phyloP scores from a whole-genome alignment of 148 eudicot genomes.

The Diospyros lotus region DNA sequence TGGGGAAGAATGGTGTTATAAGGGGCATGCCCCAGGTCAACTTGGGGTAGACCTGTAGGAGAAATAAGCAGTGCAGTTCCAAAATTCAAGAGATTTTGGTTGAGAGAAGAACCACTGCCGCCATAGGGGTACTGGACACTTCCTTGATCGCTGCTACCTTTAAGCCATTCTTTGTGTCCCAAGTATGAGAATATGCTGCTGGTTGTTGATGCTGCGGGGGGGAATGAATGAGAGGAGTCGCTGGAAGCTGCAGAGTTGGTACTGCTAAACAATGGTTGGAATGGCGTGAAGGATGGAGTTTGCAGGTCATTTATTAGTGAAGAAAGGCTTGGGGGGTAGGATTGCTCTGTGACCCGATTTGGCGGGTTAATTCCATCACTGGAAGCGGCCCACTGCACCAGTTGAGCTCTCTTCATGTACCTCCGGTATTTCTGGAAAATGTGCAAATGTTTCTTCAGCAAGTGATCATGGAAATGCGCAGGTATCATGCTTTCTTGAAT shows the following conservation, averaged over 20 bases:
- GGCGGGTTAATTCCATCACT: not conserved
- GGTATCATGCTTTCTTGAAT: too few species aligned
- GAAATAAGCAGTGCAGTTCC: not conserved
- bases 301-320: not conserved
- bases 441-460: too few species aligned
- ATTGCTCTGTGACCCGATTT: not conserved
- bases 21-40: too few species aligned
- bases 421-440: not conserved
- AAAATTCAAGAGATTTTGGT: not conserved
- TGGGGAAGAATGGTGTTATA: too few species aligned
- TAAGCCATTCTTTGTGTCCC: not conserved
- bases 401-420: not conserved
- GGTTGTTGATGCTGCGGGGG: not conserved
- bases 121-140: not conserved
- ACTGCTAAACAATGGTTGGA: not conserved
- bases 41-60: too few species aligned
- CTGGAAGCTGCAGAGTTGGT: not conserved
- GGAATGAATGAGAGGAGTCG: not conserved
- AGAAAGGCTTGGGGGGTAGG: slow-evolving; percentile 12
- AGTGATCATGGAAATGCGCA: too few species aligned
- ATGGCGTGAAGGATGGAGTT: too few species aligned
- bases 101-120: not conserved
- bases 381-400: not conserved
- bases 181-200: slow-evolving; percentile 9
- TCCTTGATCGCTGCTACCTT: not conserved